These are phyloP conservation scores for Blastocystis sp. DNA, from an alignment of 352 stramenopile genomes.

Conservation along the genomic window DNA sequence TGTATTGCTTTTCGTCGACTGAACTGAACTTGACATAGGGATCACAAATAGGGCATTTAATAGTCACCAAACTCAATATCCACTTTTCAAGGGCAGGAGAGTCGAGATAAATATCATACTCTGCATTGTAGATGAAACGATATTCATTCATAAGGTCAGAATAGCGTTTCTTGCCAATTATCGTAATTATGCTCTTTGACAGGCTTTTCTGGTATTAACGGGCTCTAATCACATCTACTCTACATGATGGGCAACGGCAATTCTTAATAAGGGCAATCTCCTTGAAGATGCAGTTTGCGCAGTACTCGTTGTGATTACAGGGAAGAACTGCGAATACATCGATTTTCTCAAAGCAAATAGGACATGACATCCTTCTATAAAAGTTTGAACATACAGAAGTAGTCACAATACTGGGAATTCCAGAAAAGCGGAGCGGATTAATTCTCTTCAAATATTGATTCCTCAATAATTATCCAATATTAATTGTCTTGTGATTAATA, in stretches of 20 bases:
- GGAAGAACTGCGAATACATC: conserved; percentile 20
- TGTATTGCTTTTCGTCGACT: not conserved
- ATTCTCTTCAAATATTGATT: too few relatives aligned
- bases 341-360: conserved; percentile 1
- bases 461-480: too few relatives aligned
- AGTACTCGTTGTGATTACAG: conserved; percentile 21
- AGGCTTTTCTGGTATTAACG: not conserved
- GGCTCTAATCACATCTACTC: not conserved
- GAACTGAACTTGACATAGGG: not conserved
- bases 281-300: conserved; percentile 31
- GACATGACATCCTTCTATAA: conserved; percentile 12
- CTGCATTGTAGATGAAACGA: conserved; percentile 9
- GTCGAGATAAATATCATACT: conserved; percentile 37
- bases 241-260: conserved; percentile 1
- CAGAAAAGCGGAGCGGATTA: too few relatives aligned
- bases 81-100: conserved; percentile 16
- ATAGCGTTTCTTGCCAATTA: conserved; percentile 32
- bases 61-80: not conserved
- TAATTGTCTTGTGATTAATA: too few relatives aligned
- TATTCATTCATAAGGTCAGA: not conserved
- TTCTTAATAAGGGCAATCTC: conserved; percentile 42
- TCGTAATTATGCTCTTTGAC: not conserved
- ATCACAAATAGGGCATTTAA: not conserved
- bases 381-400: too few relatives aligned
- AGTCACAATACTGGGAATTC: too few relatives aligned